Conservation (phyloP, 106 monocot genomes). For the Phalaenopsis equestris region DNA sequence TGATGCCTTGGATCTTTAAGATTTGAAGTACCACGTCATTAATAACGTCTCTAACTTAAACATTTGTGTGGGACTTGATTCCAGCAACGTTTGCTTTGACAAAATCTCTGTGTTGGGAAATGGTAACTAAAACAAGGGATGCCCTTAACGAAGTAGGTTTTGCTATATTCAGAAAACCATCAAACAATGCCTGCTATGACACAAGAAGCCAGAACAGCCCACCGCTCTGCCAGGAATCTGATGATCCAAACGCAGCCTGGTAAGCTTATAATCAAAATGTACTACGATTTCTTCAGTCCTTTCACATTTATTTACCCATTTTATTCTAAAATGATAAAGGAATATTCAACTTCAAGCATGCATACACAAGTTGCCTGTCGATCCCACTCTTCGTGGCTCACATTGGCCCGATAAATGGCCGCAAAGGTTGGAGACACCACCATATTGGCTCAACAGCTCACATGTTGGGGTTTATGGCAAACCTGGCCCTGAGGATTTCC, state of each 20-base stretch:
- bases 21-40: no score
- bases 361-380: slow-evolving; percentile 58
- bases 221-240: slow-evolving; percentile 61
- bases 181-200: slow-evolving; percentile 60
- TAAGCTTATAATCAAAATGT: slow-evolving; percentile 16
- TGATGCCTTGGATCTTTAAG: no score
- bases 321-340: slow-evolving; percentile 21
- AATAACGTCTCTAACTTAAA: slow-evolving; percentile 6
- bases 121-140: slow-evolving; percentile 53
- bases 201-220: slow-evolving; percentile 49
- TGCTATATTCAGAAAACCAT: slow-evolving; percentile 73
- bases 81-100: slow-evolving; percentile 74
- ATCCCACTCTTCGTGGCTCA: slow-evolving; percentile 47
- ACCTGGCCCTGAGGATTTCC: slow-evolving; percentile 66
- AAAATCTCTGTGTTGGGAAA: slow-evolving; percentile 85
- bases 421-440: slow-evolving; percentile 46
- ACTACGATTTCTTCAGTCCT: background rate
- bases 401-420: slow-evolving; percentile 85
- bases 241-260: slow-evolving; percentile 92
- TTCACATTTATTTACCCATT: background rate
- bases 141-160: slow-evolving; percentile 50
- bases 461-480: slow-evolving; percentile 84
- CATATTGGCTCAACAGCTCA: slow-evolving; percentile 68
- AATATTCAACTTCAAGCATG: slow-evolving; percentile 70
- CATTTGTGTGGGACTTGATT: slow-evolving; percentile 12